Base-by-base conservation (phyloP, 257 asterid species). In the Salvia miltiorrhiza region DNA sequence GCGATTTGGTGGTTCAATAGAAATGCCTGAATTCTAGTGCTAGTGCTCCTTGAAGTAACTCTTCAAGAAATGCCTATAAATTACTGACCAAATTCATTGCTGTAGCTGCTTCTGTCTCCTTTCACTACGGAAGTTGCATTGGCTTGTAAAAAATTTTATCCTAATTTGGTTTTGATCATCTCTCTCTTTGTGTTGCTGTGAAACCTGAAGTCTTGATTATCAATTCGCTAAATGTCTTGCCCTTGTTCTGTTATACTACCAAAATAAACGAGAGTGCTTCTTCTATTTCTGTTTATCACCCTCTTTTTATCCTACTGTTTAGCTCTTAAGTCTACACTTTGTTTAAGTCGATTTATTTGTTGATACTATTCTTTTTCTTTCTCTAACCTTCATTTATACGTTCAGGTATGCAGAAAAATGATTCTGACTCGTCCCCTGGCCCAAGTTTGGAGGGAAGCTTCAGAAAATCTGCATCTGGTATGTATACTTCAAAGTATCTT, bases 371-470 rank as follows among this genome's bases (percentile, higher is more conserved):
- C 37, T n/a, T 35, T n/a, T 33, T 10, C 21, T 17, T 39, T 9
- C 39, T 30, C 48, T 19, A 23, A 55, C 63, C 37, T 52, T 64
- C 54, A 14, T 58, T 68, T 37, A 40, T 71, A 43, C 43, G 63
- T 53, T 19, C 80, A 90, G 95, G 90, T 68, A 73, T 70, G 45
- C 84, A 76, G 48, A 80, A 65, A 73, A 77, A 67, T 80, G 86
- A 86, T 69, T 77, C 73, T 2, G 84, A 84, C 68, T 90, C 96
- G 1, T 76, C 90, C 41, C 84, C 90, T 7, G 86, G 85, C 58
- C 87, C 80, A 52, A 90, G 94, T 73, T 80, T 88, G 73, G 81
- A 80, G 30, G 93, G 87, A 74, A 88, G 96, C 72, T 84, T 86
- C 70, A 63, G 92, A 74, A 84, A 86, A 68, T 54, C 81, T 56